Percentiles rank a stretch among this genome's conserved stretches.
Evolutionary conservation across 176 grass and related monocot species (phyloP).

Genomic region (Musa itinerans): DNA sequence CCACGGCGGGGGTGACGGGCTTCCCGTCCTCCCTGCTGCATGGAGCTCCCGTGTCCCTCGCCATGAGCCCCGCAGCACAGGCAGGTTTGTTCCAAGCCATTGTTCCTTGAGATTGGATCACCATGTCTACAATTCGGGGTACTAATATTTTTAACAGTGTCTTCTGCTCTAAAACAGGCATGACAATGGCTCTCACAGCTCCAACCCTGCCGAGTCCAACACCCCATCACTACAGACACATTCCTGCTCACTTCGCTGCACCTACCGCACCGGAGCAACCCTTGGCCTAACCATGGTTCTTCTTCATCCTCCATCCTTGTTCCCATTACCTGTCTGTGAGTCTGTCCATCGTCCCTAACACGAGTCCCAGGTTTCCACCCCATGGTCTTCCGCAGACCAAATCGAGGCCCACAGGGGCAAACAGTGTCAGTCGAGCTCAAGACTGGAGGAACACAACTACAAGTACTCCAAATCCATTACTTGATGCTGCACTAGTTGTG

Average conservation of each 20-base stretch:
- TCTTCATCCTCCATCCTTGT: neutral
- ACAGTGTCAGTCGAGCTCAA: neutral
- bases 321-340: neutral
- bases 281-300: constrained; percentile 23
- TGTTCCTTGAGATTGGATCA: neutral
- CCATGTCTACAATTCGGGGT: neutral
- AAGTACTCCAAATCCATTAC: neutral
- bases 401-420: neutral
- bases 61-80: neutral
- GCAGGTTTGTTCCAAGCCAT: constrained; percentile 3
- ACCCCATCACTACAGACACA: constrained; percentile 19
- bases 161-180: constrained; percentile 16
- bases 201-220: constrained; percentile 16
- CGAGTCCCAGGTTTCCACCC: neutral
- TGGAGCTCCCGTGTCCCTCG: constrained; percentile 2
- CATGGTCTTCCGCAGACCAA: neutral
- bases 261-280: constrained; percentile 6
- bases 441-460: neutral
- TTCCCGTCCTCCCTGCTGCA: neutral
- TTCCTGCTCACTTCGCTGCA: constrained; percentile 10
- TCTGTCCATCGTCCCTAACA: neutral
- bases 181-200: constrained; percentile 14
- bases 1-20: neutral
- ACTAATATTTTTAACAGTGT: constrained; percentile 3
- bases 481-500: neutral